Evolutionary conservation across 2,329 filamentous ascomycete species (phyloP), one percentile per base, ranked within the genome.

Genomic region (Colletotrichum liaoningense): DNA sequence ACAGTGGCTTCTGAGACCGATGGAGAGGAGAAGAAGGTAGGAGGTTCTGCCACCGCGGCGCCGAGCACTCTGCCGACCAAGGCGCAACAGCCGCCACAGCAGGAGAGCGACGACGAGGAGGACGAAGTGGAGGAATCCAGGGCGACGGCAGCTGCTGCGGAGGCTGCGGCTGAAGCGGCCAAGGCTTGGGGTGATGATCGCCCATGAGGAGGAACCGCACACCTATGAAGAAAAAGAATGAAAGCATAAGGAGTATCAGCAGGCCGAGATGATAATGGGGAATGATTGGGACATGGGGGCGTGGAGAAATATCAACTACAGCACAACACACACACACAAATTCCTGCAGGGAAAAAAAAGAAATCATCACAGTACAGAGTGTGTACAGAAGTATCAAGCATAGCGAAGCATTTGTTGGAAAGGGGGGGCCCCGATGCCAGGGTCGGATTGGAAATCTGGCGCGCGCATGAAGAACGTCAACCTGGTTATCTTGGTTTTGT

Each of bases 111-210:
- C 19, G 67, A 66, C 5, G 66, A 73, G 26, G 60, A 42, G 8
- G 22, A 52, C 38, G 55, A 33, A 19, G 49, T 26, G n/a, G 60
- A 66, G 59, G 67, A 73, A 11, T 60, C 46, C 14, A 70, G 58
- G 14, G 60, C 67, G 28, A 73, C 35, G 55, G 63, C 71, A 46
- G 67, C 69, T 57, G 71, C 67, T 12, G 71, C 71, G 33, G 67
- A 70, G 59, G 71, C 69, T 49, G 71, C 67, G 26, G 71, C 71
- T 49, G 71, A 73, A 52, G 67, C 71, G 56, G 71, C 71, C 26
- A 73, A 66, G 62, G 71, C 71, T 28, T 70, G 71, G 71, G 60
- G 71, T 14, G 33, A 46, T 14, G 62, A 64, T 33, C 62, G 3
- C 14, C 54, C 46, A 19, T 24, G 60, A 24, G 11, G 26, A 63